Conservation (phyloP, 176 grass and related monocot genomes). For the Oryza glumipatula region DNA sequence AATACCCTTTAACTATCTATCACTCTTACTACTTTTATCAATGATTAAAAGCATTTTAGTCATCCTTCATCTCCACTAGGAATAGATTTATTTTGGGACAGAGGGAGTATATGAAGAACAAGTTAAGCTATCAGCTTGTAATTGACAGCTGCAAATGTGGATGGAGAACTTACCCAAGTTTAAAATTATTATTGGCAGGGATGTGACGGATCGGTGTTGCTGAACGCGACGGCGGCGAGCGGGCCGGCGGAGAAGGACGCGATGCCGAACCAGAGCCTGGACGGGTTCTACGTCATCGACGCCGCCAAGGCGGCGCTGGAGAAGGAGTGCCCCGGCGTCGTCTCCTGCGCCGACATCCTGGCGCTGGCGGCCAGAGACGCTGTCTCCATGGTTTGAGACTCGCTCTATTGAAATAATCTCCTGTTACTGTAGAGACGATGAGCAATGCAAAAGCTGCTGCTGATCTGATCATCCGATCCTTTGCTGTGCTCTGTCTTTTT, state of each 20-base stretch:
- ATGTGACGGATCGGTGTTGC: conserved; percentile 46
- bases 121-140: no score
- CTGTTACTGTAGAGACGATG: not conserved
- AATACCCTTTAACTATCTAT: no score
- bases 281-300: conserved; percentile 41
- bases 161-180: not conserved
- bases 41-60: no score
- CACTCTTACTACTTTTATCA: no score
- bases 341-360: conserved; percentile 43
- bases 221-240: conserved; percentile 37
- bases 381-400: not conserved
- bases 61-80: no score
- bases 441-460: not conserved
- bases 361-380: conserved; percentile 37
- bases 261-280: conserved; percentile 4
- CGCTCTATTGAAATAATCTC: not conserved
- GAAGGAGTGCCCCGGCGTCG: conserved; percentile 16
- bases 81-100: no score
- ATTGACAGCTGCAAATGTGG: not conserved
- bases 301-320: conserved; percentile 39
- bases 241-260: conserved; percentile 38
- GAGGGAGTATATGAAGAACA: no score
- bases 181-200: not conserved
- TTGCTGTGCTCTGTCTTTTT: not conserved
- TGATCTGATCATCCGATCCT: not conserved